These are phyloP conservation scores for Linum tenue DNA, from an alignment of 345 rosid genomes.

Conservation along the genomic window DNA sequence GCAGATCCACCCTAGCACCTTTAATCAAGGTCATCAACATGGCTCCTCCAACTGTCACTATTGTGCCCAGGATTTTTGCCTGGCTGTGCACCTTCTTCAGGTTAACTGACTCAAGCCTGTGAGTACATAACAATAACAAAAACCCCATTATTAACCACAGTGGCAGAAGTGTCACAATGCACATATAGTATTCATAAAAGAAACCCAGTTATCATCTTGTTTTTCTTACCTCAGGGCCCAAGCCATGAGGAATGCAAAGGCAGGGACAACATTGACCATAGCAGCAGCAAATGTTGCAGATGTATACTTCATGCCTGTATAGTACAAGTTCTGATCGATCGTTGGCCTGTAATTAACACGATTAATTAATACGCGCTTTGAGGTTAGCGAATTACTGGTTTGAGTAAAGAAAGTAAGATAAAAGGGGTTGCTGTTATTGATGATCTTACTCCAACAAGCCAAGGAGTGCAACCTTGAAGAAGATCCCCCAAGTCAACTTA, in stretches of 20 bases:
- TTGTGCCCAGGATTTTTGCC: too few relatives aligned
- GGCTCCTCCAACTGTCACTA: too few relatives aligned
- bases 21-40: too few relatives aligned
- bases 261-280: slow-evolving; percentile 74
- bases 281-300: slow-evolving; percentile 78
- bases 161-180: too few relatives aligned
- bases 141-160: too few relatives aligned
- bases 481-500: slow-evolving; percentile 55
- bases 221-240: slow-evolving; percentile 53
- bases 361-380: too few relatives aligned
- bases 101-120: slow-evolving; percentile 67
- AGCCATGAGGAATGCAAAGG: slow-evolving; percentile 78
- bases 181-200: neutral
- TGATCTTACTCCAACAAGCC: slow-evolving; percentile 64
- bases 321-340: slow-evolving; percentile 56
- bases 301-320: slow-evolving; percentile 79
- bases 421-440: too few relatives aligned
- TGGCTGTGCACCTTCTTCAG: slow-evolving; percentile 29
- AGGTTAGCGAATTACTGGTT: too few relatives aligned
- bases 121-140: neutral
- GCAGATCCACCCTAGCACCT: too few relatives aligned
- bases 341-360: slow-evolving; percentile 33
- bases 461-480: slow-evolving; percentile 52
- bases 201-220: too few relatives aligned
- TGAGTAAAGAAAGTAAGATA: too few relatives aligned